Percentiles rank a stretch among this genome's conserved stretches.
Conservation (phyloP, 2,329 filamentous ascomycete genomes). For the Davidsoniella eucalypti region DNA sequence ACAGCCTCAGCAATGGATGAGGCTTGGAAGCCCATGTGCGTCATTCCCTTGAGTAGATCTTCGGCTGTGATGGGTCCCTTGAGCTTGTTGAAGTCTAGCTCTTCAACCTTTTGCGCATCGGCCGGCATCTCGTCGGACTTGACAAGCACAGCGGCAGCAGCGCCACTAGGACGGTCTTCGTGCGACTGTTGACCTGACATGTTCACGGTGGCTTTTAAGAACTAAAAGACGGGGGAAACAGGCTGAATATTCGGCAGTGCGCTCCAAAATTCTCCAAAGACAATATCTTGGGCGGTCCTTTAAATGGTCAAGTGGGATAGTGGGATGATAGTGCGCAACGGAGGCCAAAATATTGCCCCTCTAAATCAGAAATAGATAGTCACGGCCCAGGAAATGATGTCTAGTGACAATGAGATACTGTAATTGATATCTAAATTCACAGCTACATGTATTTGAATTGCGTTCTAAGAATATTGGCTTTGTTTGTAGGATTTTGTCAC, state of each 20-base stretch:
- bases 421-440: too few species aligned
- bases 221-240: not conserved
- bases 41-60: conserved; percentile 68
- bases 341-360: too few species aligned
- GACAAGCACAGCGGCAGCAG: conserved; percentile 69
- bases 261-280: too few species aligned
- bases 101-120: conserved; percentile 64
- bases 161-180: conserved; percentile 38
- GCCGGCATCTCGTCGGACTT: conserved; percentile 68
- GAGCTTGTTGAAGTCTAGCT: conserved; percentile 81
- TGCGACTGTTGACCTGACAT: conserved; percentile 9
- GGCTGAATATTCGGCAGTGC: not conserved
- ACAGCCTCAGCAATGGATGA: conserved; percentile 70
- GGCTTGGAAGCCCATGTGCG: conserved; percentile 61
- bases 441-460: too few species aligned
- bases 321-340: too few species aligned
- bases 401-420: too few species aligned
- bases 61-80: conserved; percentile 66
- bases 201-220: not conserved
- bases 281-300: too few species aligned
- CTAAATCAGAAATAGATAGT: too few species aligned
- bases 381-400: too few species aligned
- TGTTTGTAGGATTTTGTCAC: too few species aligned
- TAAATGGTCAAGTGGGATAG: too few species aligned
- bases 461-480: too few species aligned